Conservation (phyloP, 805 yeast species). For the Hanseniaspora jakobsenii region DNA sequence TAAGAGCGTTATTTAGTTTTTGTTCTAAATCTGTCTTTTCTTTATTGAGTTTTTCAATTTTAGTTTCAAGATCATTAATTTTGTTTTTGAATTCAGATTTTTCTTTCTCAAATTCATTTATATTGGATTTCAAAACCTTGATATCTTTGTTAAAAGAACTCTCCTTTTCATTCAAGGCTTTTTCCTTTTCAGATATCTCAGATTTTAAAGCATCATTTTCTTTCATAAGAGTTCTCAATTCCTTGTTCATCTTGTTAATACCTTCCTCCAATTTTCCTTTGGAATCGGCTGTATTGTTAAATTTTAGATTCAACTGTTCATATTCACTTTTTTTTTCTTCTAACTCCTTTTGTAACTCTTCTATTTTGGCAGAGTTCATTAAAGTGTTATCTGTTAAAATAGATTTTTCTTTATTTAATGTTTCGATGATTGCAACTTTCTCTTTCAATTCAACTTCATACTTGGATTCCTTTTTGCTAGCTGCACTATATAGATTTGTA, state of each 20-base stretch:
- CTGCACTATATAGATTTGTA: slow-evolving; percentile 14
- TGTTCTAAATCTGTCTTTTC: slow-evolving; percentile 22
- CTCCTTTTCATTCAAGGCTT: slow-evolving; percentile 23
- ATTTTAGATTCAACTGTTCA: slow-evolving; percentile 21
- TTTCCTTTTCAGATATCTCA: slow-evolving; percentile 36
- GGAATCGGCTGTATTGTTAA: slow-evolving; percentile 25
- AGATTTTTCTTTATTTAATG: slow-evolving; percentile 20
- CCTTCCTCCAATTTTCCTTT: slow-evolving; percentile 71
- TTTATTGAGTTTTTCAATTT: slow-evolving; percentile 19
- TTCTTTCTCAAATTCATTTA: slow-evolving; percentile 17
- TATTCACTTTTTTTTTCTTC: slow-evolving; percentile 19
- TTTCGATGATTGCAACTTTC: slow-evolving; percentile 18
- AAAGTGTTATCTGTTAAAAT: slow-evolving; percentile 24
- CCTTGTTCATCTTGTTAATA: slow-evolving; percentile 80
- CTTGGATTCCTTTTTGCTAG: slow-evolving; percentile 20
- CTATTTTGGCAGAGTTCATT: slow-evolving; percentile 29
- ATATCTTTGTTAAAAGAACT: slow-evolving; percentile 19
- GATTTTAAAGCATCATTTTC: slow-evolving; percentile 44
- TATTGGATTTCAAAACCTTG: slow-evolving; percentile 17
- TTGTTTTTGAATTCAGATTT: slow-evolving; percentile 7
- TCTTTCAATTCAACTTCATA: slow-evolving; percentile 16
- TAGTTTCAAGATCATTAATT: slow-evolving; percentile 20
- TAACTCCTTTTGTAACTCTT: slow-evolving; percentile 20
- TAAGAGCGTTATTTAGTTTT: slow-evolving; percentile 23
- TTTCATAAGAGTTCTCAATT: slow-evolving; percentile 52